These are phyloP conservation scores for Elsinoe perseae DNA, from an alignment of 2,329 filamentous ascomycete species.

Conservation along the genomic window DNA sequence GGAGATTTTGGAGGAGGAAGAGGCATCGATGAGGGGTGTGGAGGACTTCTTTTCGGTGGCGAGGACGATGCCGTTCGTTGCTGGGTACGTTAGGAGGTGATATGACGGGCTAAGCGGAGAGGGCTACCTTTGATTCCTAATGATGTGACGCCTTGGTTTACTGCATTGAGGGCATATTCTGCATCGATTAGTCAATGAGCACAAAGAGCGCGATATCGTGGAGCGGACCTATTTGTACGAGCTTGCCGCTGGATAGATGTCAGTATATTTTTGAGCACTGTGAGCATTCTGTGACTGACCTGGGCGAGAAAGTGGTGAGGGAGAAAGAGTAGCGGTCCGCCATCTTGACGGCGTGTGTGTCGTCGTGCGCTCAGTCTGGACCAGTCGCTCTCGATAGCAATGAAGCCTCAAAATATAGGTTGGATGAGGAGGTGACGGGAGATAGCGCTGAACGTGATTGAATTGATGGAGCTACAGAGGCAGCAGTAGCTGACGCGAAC, in stretches of 20 bases:
- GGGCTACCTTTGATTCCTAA: constrained; percentile 88
- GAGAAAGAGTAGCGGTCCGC: constrained; percentile 99
- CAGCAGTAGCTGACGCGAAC: constrained; percentile 16
- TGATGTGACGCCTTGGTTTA: constrained; percentile 98
- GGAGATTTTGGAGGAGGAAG: constrained; percentile 93
- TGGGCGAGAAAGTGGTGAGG: constrained; percentile 97
- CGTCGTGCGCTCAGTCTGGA: constrained; percentile 9
- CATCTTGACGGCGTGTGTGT: constrained; percentile 50
- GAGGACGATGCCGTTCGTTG: constrained; percentile 96
- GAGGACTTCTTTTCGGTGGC: constrained; percentile 99
- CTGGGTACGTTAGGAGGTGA: constrained; percentile 29
- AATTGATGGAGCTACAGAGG: constrained; percentile 8
- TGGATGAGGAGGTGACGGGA: constrained; percentile 16
- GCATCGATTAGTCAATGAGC: constrained; percentile 17
- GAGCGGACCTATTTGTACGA: constrained; percentile 84
- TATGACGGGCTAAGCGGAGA: background rate
- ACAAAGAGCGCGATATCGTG: background rate
- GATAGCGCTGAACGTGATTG: background rate
- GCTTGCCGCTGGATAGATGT: constrained; percentile 69
- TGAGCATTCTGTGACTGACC: constrained; percentile 51
- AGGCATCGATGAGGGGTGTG: constrained; percentile 89
- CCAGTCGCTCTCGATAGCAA: background rate
- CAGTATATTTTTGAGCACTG: constrained; percentile 32
- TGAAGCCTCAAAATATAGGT: background rate
- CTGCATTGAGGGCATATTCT: constrained; percentile 99